Percentiles rank a stretch among this genome's conserved stretches.
Evolutionary conservation across 169 alveolate species (phyloP).

Genomic region (Babesia divergens): DNA sequence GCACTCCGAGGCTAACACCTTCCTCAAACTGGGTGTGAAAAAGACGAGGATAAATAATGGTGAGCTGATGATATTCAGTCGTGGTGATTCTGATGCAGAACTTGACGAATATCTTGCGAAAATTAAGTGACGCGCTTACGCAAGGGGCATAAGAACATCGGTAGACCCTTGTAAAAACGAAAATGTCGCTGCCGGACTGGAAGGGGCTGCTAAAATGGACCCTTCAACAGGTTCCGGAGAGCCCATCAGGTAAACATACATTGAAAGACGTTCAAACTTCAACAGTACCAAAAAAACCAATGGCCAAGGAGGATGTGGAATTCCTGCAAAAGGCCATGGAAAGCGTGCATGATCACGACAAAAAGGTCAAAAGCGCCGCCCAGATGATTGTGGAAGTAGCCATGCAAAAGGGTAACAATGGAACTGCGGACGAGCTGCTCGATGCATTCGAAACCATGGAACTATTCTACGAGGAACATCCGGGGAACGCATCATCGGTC

Average conservation of each 20-base stretch:
- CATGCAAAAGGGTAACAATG: not conserved
- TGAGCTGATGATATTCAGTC: not conserved
- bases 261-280: not conserved
- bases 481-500: constrained; percentile 57
- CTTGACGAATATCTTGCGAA: constrained; percentile 20
- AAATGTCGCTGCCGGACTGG: constrained; percentile 64
- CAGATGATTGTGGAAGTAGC: constrained; percentile 14
- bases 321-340: constrained; percentile 58
- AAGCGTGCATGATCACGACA: constrained; percentile 56
- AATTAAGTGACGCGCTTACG: not conserved
- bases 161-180: not conserved
- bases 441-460: constrained; percentile 55
- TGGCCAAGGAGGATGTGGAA: constrained; percentile 59
- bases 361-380: constrained; percentile 44
- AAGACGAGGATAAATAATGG: constrained; percentile 19
- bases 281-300: constrained; percentile 17
- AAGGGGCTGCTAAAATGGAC: constrained; percentile 64
- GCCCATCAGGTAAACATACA: constrained; percentile 19
- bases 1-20: constrained; percentile 60
- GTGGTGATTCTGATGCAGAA: not conserved
- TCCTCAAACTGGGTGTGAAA: constrained; percentile 48
- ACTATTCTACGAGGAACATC: constrained; percentile 61
- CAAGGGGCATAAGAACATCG: not conserved
- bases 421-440: constrained; percentile 6
- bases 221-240: constrained; percentile 31